These are phyloP conservation scores for Aaosphaeria arxii DNA, from an alignment of 2,329 filamentous ascomycete genomes.

Conservation along the genomic window DNA sequence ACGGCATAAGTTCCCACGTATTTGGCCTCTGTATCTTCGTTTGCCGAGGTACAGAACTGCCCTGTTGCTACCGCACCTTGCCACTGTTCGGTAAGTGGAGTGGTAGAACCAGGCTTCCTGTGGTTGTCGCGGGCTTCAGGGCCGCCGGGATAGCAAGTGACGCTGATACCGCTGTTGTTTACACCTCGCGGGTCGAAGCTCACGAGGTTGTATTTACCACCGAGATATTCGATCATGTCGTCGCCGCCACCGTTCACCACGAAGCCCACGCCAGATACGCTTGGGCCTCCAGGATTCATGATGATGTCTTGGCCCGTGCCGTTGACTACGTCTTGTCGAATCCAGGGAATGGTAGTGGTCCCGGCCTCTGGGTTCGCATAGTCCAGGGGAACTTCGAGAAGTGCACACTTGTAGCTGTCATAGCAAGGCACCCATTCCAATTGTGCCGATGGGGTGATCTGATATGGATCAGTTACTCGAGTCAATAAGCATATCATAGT, in stretches of 20 bases:
- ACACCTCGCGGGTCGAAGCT: slow-evolving; percentile 30
- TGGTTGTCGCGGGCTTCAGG: slow-evolving; percentile 1
- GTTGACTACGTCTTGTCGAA: slow-evolving; percentile 9
- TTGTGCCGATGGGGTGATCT: slow-evolving; percentile 1
- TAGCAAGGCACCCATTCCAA: slow-evolving; percentile 7
- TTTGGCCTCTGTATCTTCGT: slow-evolving; percentile 10
- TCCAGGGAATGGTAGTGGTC: slow-evolving; percentile 11
- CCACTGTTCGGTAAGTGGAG: slow-evolving; percentile 7
- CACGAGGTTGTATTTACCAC: slow-evolving; percentile 18
- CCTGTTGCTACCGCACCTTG: slow-evolving; percentile 3
- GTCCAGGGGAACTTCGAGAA: slow-evolving; percentile 17
- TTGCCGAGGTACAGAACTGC: slow-evolving; percentile 3
- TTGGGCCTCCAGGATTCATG: slow-evolving; percentile 21
- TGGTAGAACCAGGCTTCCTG: not conserved
- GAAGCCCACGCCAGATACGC: slow-evolving; percentile 27
- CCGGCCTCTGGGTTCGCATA: slow-evolving; percentile 11
- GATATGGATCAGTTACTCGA: not conserved
- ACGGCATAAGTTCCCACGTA: slow-evolving; percentile 20
- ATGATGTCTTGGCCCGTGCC: slow-evolving; percentile 12
- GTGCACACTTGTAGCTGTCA: slow-evolving; percentile 7
- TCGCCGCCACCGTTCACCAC: slow-evolving; percentile 11
- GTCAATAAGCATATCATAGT: not conserved
- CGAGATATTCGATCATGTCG: slow-evolving; percentile 5
- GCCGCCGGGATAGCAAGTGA: slow-evolving; percentile 17
- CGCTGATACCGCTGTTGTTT: slow-evolving; percentile 9